A percentile compares a stretch with the other conserved stretches of the same genome.
Conservation (phyloP, 257 asterid species). For the Galeopsis tetrahit region DNA sequence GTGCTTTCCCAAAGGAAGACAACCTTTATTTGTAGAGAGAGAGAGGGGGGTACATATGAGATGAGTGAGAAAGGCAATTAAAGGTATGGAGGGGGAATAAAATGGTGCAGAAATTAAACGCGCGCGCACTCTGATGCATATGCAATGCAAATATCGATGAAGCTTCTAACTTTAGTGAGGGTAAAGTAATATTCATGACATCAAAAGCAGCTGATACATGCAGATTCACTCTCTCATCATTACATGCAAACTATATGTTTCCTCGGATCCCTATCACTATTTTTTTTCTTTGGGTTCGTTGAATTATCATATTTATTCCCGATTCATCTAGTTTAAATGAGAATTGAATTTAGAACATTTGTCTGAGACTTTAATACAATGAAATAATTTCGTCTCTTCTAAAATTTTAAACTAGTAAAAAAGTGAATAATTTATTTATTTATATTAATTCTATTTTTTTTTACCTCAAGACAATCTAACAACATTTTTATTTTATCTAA, state of each 20-base stretch:
- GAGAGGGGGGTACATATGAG: constrained; percentile 12
- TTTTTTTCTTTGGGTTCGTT: too few relatives aligned
- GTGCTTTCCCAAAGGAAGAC: constrained; percentile 27
- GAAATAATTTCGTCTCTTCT: too few relatives aligned
- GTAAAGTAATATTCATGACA: constrained; percentile 32
- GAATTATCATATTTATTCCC: too few relatives aligned
- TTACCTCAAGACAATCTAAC: too few relatives aligned
- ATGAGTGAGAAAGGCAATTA: constrained; percentile 31
- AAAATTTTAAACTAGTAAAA: too few relatives aligned
- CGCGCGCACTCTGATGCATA: constrained; percentile 45
- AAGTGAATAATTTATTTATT: too few relatives aligned
- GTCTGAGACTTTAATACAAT: too few relatives aligned
- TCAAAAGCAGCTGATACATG: constrained; percentile 36
- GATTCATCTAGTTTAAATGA: too few relatives aligned
- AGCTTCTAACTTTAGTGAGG: constrained; percentile 55
- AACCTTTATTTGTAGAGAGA: constrained; percentile 33
- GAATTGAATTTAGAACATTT: too few relatives aligned
- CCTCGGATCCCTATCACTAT: too few relatives aligned
- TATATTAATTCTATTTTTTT: too few relatives aligned
- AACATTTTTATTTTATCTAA: too few relatives aligned
- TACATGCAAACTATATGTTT: not conserved
- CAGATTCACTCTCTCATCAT: constrained; percentile 38
- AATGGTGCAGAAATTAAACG: constrained; percentile 5
- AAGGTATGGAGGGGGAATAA: constrained; percentile 37
- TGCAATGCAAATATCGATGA: constrained; percentile 49